phyloP scores from a whole-genome alignment of 805 yeast genomes.

The Sungouiella blattae region DNA sequence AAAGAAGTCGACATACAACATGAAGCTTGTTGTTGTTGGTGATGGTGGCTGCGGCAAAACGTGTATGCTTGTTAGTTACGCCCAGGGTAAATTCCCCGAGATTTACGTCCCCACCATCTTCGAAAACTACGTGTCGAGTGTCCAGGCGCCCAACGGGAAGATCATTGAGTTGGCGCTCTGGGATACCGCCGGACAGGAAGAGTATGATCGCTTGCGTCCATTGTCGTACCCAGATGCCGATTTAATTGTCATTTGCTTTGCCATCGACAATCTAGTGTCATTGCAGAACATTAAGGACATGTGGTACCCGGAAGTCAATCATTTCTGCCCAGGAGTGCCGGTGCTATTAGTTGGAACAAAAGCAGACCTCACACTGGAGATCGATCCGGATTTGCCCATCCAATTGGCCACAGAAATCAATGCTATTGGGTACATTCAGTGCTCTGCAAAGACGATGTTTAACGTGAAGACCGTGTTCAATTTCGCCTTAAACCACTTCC shows the following conservation, averaged over 20 bases:
- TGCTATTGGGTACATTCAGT: conserved; percentile 70
- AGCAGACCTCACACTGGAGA: conserved; percentile 48
- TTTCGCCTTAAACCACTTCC: conserved; percentile 48
- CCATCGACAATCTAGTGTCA: conserved; percentile 59
- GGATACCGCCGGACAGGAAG: conserved; percentile 93
- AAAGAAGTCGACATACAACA: conserved; percentile 19
- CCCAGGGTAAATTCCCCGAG: conserved; percentile 67
- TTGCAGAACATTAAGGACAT: conserved; percentile 70
- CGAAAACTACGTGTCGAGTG: conserved; percentile 68
- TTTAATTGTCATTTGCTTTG: conserved; percentile 69
- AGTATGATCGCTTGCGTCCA: conserved; percentile 76
- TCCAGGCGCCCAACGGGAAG: conserved; percentile 74
- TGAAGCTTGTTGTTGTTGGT: conserved; percentile 78
- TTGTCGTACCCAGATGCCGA: conserved; percentile 78
- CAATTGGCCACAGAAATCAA: conserved; percentile 57
- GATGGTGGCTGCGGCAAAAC: conserved; percentile 94
- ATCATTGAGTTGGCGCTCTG: conserved; percentile 73
- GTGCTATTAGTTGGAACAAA: conserved; percentile 80
- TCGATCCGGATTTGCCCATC: conserved; percentile 48
- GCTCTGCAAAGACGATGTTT: conserved; percentile 70
- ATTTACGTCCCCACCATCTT: conserved; percentile 79
- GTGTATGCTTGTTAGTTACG: conserved; percentile 63
- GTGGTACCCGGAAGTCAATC: conserved; percentile 86
- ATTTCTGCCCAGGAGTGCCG: conserved; percentile 80
- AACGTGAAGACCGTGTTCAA: conserved; percentile 70